Conservation (phyloP, 2,329 filamentous ascomycete species). For the Septoria linicola region DNA sequence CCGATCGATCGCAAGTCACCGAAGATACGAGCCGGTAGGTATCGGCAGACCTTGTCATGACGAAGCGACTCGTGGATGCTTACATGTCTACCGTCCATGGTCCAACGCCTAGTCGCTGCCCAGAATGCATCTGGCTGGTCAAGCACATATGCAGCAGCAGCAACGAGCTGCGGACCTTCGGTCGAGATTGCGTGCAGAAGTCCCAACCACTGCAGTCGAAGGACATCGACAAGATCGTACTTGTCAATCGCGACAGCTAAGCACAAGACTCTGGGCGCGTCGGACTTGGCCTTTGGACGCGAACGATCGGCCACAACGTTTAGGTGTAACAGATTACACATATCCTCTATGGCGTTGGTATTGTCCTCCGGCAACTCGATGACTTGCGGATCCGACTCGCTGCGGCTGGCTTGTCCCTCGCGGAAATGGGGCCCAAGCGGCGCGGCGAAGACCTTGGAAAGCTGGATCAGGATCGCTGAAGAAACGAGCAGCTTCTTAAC, state of each 20-base stretch:
- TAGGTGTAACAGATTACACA: conserved; percentile 10
- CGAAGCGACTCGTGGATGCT: too few relatives aligned
- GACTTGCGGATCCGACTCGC: not conserved
- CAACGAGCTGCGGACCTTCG: not conserved
- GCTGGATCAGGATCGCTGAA: not conserved
- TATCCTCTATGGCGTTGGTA: not conserved
- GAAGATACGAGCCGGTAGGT: too few relatives aligned
- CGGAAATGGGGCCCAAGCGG: conserved; percentile 5
- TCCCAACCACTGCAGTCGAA: not conserved
- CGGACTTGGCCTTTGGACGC: too few relatives aligned
- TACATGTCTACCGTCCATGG: not conserved
- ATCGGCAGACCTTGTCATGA: too few relatives aligned
- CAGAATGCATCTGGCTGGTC: not conserved
- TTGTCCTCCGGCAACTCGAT: conserved; percentile 4
- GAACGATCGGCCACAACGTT: not conserved
- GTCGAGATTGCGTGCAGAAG: not conserved
- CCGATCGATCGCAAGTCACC: too few relatives aligned
- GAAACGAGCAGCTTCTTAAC: conserved; percentile 11
- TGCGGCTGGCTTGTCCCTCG: conserved; percentile 3
- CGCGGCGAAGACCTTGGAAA: conserved; percentile 4
- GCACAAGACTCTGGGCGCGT: not conserved
- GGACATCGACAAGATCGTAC: not conserved
- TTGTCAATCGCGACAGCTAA: not conserved
- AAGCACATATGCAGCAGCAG: not conserved
- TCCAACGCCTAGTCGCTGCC: not conserved